phyloP scores from a whole-genome alignment of 2,329 filamentous ascomycete species.

The Cadophora luteo-olivacea region DNA sequence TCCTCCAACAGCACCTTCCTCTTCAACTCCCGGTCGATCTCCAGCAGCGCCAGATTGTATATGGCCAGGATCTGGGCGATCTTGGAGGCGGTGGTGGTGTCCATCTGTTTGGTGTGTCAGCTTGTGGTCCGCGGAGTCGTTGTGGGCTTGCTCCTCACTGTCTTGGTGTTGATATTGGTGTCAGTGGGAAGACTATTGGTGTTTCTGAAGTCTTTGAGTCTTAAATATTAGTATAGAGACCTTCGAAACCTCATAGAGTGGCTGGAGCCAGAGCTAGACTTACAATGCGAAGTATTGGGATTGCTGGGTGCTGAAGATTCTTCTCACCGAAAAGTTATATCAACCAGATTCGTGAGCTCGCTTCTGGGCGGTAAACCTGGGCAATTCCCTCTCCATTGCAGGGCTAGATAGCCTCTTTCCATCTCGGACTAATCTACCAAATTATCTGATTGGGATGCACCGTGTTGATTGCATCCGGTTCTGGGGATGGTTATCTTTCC shows the following conservation, averaged over 20 bases:
- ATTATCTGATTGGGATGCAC: neutral
- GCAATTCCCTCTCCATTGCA: neutral
- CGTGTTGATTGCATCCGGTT: too few relatives aligned
- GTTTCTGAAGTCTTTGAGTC: neutral
- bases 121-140: too few relatives aligned
- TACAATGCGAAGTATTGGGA: neutral
- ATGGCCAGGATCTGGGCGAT: neutral
- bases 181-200: neutral
- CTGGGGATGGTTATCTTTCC: neutral
- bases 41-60: neutral
- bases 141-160: too few relatives aligned
- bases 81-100: neutral
- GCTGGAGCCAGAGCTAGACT: neutral
- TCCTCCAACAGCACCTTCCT: neutral
- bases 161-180: neutral
- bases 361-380: neutral
- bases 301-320: neutral
- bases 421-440: neutral
- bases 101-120: neutral
- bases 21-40: neutral
- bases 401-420: neutral
- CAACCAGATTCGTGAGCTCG: neutral
- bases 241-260: neutral
- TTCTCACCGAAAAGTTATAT: neutral
- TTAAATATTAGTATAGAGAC: neutral